phyloP scores from a whole-genome alignment of 2,329 filamentous ascomycete genomes.

The Paramyrothecium sp. region DNA sequence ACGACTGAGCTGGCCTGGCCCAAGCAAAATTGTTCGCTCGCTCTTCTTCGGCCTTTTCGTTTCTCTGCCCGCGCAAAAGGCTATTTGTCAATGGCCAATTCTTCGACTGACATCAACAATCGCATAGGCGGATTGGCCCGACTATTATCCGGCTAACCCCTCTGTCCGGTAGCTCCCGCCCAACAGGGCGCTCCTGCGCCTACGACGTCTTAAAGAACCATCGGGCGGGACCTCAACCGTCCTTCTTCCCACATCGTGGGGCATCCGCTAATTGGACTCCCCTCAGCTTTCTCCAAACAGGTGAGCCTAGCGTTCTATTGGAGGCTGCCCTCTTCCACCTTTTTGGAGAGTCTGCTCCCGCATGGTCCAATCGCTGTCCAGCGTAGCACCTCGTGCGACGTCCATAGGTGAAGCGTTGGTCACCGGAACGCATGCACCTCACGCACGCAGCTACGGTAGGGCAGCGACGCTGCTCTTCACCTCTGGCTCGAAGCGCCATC shows the following conservation, averaged over 20 bases:
- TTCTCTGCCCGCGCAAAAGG: neutral
- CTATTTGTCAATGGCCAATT: neutral
- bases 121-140: neutral
- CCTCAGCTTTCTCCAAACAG: neutral
- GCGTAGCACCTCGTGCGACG: constrained; percentile 28
- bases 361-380: constrained; percentile 24
- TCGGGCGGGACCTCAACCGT: neutral
- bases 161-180: neutral
- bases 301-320: neutral
- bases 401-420: constrained; percentile 20
- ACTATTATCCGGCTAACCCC: neutral
- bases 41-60: neutral
- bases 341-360: constrained; percentile 6
- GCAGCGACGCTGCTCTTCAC: too few species aligned
- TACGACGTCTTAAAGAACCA: neutral
- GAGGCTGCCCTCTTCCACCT: constrained; percentile 7
- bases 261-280: constrained; percentile 20
- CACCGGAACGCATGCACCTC: neutral
- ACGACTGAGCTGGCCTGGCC: too few species aligned
- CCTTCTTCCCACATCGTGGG: constrained; percentile 7
- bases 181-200: neutral
- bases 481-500: neutral
- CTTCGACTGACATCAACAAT: neutral
- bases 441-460: neutral
- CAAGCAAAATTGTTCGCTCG: neutral